Base-by-base conservation (phyloP, 2,329 filamentous ascomycete genomes). In the Colletotrichum paranaense region DNA sequence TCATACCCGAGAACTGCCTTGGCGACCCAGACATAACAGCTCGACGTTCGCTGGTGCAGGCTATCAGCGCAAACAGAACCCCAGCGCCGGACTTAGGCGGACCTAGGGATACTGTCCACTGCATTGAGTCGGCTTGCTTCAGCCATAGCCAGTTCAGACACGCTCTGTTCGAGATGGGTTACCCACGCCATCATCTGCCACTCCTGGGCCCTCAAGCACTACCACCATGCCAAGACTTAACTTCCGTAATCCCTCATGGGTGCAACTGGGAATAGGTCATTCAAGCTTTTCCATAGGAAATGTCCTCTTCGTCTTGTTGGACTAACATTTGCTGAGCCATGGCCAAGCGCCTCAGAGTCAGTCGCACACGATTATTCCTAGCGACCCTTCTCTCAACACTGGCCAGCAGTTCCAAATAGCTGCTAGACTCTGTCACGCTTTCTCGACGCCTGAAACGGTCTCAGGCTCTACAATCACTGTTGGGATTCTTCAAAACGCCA, bases 121-220 rank as follows among this genome's bases (percentile, higher is more conserved):
- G 19, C 42, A 49, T 42, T 19, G 57, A n/a, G 14, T 24, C 24
- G 58, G 22, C 14, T 9, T 28, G 35, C 58, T 46, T 30, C 28
- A 58, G 26, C 26, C 28, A 28, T 30, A 19, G 16, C n/a, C 65
- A 42, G 30, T 42, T 28, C 30, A 65, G 60, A 69, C 53, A 24
- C 12, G 14, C 38, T n/a, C 32, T 38, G 67, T 70, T 70, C 62
- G 55, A 66, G 62, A 28, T 30, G 19, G 38, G 35, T 26, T 16
- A 24, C 38, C 30, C 9, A 14, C 38, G 53, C 57, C 67, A 62
- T 69, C 60, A 59, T 65, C 57, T 66, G 49, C 35, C 28, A 46
- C 32, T 42, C 35, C 49, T 16, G 24, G 32, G 5, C 24, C 35
- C 59, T 35, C n/a, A 16, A 65, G n/a, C 24, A 58, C 19, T n/a